These are phyloP conservation scores for Diaporthe humulicola DNA, from an alignment of 2,329 filamentous ascomycete genomes.

Conservation along the genomic window DNA sequence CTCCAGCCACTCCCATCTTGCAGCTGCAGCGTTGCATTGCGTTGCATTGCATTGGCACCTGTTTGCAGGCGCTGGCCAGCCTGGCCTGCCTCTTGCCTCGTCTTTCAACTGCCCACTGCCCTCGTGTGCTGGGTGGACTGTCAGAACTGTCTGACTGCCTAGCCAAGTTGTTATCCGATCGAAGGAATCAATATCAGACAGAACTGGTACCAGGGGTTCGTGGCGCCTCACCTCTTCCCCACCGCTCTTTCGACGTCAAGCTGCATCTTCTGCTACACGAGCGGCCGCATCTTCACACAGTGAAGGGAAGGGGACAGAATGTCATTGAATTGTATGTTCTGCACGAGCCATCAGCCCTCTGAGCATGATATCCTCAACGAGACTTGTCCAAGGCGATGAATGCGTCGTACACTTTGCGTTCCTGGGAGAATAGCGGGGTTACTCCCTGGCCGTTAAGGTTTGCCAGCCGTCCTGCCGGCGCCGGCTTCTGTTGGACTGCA, in stretches of 20 bases:
- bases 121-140: neutral
- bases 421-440: conserved; percentile 6
- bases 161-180: conserved; percentile 5
- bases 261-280: conserved; percentile 29
- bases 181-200: conserved; percentile 7
- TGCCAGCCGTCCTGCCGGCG: conserved; percentile 12
- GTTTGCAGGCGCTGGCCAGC: neutral
- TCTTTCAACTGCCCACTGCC: neutral
- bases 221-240: neutral
- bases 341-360: neutral
- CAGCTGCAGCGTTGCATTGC: conserved; percentile 32
- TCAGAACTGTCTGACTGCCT: neutral
- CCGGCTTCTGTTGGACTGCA: conserved; percentile 8
- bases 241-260: conserved; percentile 41
- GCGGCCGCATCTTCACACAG: conserved; percentile 48
- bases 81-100: neutral
- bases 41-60: conserved; percentile 15
- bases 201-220: neutral
- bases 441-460: conserved; percentile 12
- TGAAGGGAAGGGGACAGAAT: conserved; percentile 45
- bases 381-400: neutral
- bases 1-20: conserved; percentile 23
- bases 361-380: neutral
- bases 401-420: neutral
- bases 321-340: neutral